Evolutionary conservation across 2,329 filamentous ascomycete species (phyloP).

Genomic region (Cordyceps militaris): DNA sequence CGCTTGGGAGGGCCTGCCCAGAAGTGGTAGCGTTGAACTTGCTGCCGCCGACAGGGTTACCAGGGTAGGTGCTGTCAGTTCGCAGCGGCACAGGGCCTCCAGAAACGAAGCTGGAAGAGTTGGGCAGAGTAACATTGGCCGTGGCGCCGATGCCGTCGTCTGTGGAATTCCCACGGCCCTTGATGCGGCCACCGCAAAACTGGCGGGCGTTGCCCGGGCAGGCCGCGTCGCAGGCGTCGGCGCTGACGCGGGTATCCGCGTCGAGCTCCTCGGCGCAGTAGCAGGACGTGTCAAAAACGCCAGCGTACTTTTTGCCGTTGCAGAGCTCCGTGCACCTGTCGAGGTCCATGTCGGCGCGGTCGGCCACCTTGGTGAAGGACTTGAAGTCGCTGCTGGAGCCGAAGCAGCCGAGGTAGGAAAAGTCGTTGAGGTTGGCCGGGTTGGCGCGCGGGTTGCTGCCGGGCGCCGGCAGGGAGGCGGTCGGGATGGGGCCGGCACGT

Average conservation of each 20-base stretch:
- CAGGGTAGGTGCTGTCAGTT: too few relatives aligned
- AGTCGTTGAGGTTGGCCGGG: slow-evolving; percentile 26
- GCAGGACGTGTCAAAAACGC: slow-evolving; percentile 34
- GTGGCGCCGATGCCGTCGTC: not conserved
- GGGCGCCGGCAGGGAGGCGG: slow-evolving; percentile 10
- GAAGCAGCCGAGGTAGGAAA: slow-evolving; percentile 36
- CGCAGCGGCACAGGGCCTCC: not conserved
- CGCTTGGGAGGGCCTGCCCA: not conserved
- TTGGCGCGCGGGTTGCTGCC: slow-evolving; percentile 19
- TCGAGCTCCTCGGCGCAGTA: slow-evolving; percentile 39
- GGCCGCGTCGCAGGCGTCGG: slow-evolving; percentile 27
- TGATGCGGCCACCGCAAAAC: slow-evolving; percentile 35
- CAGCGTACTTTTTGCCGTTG: slow-evolving; percentile 29
- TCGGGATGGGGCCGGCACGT: not conserved
- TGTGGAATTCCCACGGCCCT: not conserved
- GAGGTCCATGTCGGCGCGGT: slow-evolving; percentile 32
- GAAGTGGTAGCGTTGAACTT: not conserved
- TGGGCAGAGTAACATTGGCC: not conserved
- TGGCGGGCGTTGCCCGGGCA: slow-evolving; percentile 34
- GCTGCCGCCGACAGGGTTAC: not conserved
- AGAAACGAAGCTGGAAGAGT: slow-evolving; percentile 9
- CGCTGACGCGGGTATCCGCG: slow-evolving; percentile 30
- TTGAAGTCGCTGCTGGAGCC: slow-evolving; percentile 29
- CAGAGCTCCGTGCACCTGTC: slow-evolving; percentile 34
- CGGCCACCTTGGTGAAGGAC: slow-evolving; percentile 26